Evolutionary conservation across 2,329 filamentous ascomycete species (phyloP).

Genomic region (Cladosporium oxysporum): DNA sequence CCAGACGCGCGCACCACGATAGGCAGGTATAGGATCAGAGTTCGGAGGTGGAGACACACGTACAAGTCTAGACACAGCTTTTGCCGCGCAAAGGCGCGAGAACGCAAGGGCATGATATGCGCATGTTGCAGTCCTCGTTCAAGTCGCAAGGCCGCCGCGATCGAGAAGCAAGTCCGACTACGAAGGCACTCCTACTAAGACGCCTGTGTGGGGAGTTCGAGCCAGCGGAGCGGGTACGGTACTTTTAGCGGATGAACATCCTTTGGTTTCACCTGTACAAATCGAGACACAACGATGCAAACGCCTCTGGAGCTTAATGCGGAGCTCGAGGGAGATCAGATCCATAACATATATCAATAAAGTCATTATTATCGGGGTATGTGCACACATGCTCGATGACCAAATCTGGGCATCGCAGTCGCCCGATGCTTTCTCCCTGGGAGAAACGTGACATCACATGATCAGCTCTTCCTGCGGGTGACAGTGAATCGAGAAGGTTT

Average conservation of each 20-base stretch:
- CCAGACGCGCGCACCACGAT: background rate
- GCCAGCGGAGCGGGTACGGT: conserved; percentile 5
- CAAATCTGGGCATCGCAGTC: background rate
- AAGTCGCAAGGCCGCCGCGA: background rate
- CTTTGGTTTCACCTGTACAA: background rate
- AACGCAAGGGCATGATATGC: conserved; percentile 20
- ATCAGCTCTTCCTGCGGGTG: background rate
- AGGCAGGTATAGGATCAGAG: background rate
- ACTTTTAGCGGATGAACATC: background rate
- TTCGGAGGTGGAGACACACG: conserved; percentile 34
- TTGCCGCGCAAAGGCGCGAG: conserved; percentile 62
- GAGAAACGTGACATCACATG: conserved; percentile 15
- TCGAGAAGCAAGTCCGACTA: background rate
- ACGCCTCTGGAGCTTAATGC: background rate
- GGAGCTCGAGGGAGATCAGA: background rate
- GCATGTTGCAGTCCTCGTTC: conserved; percentile 17
- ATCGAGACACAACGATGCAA: background rate
- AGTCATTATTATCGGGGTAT: background rate
- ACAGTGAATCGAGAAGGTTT: background rate
- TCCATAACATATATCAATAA: background rate
- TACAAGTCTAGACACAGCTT: conserved; percentile 83
- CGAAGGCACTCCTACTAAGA: background rate
- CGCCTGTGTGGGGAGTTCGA: background rate
- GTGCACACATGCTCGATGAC: background rate
- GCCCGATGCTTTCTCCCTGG: background rate